A percentile compares a stretch with the other conserved stretches of the same genome.
These are phyloP conservation scores for Suillus decipiens DNA, from an alignment of 768 basidiomycete species.

Conservation along the genomic window DNA sequence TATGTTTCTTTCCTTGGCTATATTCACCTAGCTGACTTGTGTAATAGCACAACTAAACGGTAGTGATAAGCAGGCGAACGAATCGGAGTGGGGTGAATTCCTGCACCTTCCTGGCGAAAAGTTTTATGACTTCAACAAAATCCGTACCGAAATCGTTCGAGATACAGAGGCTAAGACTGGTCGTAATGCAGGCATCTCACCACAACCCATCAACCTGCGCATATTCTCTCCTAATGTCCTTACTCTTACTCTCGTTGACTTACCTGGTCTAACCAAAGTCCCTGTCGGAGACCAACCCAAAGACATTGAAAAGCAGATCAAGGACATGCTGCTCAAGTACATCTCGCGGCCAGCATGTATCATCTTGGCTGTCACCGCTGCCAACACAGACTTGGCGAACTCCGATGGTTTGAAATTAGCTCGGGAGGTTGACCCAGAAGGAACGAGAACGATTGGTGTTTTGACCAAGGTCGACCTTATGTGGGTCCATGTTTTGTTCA, in stretches of 20 bases:
- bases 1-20: slow-evolving; percentile 30
- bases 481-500: slow-evolving; percentile 48
- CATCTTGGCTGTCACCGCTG: slow-evolving; percentile 93
- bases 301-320: slow-evolving; percentile 97
- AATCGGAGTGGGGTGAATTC: slow-evolving; percentile 99
- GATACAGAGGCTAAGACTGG: slow-evolving; percentile 99
- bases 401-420: slow-evolving; percentile 97
- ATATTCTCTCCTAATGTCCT: slow-evolving; percentile 97
- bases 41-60: slow-evolving; percentile 38
- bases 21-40: slow-evolving; percentile 5
- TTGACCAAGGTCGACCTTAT: slow-evolving; percentile 98
- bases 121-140: slow-evolving; percentile 97
- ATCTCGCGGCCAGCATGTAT: slow-evolving; percentile 96
- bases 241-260: slow-evolving; percentile 95
- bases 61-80: slow-evolving; percentile 77
- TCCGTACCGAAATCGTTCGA: slow-evolving; percentile 91
- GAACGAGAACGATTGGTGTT: slow-evolving; percentile 96
- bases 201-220: slow-evolving; percentile 95
- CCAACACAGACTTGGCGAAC: slow-evolving; percentile 97
- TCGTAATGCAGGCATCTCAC: slow-evolving; percentile 97
- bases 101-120: slow-evolving; percentile 95
- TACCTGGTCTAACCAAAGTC: slow-evolving; percentile 94
- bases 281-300: slow-evolving; percentile 96
- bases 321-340: slow-evolving; percentile 94
- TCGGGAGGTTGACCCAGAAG: slow-evolving; percentile 96